Conservation (phyloP, 345 rosid species). For the Brassica nigra region DNA sequence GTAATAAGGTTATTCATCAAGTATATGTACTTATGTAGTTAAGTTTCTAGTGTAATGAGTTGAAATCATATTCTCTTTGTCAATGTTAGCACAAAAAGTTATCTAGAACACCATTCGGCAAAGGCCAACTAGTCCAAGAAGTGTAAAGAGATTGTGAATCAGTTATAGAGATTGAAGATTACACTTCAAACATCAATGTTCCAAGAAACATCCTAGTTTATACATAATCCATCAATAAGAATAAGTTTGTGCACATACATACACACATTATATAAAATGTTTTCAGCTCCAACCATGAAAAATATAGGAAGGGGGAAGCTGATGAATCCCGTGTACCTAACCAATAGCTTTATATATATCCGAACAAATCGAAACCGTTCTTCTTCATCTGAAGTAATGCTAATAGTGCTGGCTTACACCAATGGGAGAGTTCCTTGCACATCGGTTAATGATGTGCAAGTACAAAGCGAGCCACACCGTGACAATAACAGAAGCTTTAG, state of each 20-base stretch:
- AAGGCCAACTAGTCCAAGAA: constrained; percentile 9
- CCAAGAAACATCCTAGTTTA: neutral
- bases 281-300: constrained; percentile 36
- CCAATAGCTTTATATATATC: neutral
- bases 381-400: neutral
- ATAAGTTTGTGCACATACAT: constrained; percentile 29
- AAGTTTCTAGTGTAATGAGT: neutral
- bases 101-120: neutral
- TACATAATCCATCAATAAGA: constrained; percentile 18
- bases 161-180: neutral
- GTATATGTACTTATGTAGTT: neutral
- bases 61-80: neutral
- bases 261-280: neutral
- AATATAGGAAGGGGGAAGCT: constrained; percentile 30
- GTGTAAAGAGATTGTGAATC: constrained; percentile 10
- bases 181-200: neutral
- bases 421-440: constrained; percentile 27
- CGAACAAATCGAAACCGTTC: neutral
- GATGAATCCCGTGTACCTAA: constrained; percentile 32
- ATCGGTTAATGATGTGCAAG: constrained; percentile 53
- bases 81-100: neutral
- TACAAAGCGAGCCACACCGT: constrained; percentile 78
- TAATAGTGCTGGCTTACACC: constrained; percentile 36
- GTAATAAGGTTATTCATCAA: neutral
- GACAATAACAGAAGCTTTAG: constrained; percentile 71